phyloP scores from a whole-genome alignment of 2,329 filamentous ascomycete species.

The Xylariaceae sp. region DNA sequence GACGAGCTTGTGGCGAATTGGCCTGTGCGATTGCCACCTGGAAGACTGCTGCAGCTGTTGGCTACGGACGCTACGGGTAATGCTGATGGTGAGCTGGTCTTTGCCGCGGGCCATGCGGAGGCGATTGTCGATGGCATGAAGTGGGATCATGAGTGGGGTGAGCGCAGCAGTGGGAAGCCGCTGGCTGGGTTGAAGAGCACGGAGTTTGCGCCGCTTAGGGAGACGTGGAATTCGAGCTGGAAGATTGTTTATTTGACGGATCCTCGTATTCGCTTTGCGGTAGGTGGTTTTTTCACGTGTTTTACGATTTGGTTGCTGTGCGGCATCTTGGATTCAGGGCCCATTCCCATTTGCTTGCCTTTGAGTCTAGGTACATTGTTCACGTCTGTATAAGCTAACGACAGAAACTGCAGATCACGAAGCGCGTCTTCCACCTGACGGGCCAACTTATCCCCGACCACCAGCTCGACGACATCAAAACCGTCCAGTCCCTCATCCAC shows the following conservation, averaged over 20 bases:
- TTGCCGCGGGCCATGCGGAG: slow-evolving; percentile 36
- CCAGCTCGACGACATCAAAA: slow-evolving; percentile 52
- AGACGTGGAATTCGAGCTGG: slow-evolving; percentile 52
- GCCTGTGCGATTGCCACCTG: slow-evolving; percentile 26
- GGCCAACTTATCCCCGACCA: slow-evolving; percentile 70
- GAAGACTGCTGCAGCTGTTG: slow-evolving; percentile 32
- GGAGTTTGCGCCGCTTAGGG: slow-evolving; percentile 40
- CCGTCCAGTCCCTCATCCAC: slow-evolving; percentile 50
- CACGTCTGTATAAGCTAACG: not conserved
- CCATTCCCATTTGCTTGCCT: not conserved
- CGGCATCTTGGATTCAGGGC: too few relatives aligned
- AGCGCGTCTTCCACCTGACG: slow-evolving; percentile 77
- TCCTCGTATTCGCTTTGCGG: slow-evolving; percentile 63
- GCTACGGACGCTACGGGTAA: slow-evolving; percentile 35
- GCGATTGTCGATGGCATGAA: slow-evolving; percentile 33
- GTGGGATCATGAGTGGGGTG: slow-evolving; percentile 22
- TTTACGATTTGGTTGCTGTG: not conserved
- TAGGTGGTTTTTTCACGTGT: slow-evolving; percentile 40
- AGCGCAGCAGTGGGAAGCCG: not conserved
- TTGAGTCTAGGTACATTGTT: too few relatives aligned
- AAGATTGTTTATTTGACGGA: slow-evolving; percentile 53
- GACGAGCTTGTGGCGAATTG: slow-evolving; percentile 24
- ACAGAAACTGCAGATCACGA: slow-evolving; percentile 57
- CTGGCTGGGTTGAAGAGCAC: slow-evolving; percentile 28
- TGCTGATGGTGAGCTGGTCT: slow-evolving; percentile 36